Evolutionary conservation across 2,329 filamentous ascomycete genomes (phyloP).

Genomic region (Pezicula rhizophila): DNA sequence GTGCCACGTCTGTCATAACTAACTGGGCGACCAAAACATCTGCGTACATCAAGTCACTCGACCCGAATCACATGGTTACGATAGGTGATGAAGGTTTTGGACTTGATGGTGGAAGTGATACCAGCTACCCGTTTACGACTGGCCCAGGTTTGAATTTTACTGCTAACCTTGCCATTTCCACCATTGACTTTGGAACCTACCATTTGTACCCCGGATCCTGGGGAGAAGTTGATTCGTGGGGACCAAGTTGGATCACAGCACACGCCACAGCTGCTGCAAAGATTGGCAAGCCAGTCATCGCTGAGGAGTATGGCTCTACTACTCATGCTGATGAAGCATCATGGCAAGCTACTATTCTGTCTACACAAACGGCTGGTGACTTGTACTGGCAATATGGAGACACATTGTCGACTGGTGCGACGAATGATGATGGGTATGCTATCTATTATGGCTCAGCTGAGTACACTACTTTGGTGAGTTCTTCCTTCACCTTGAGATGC

Average conservation of each 20-base stretch:
- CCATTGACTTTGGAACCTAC: conserved; percentile 47
- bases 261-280: conserved; percentile 34
- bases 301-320: conserved; percentile 34
- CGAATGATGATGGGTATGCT: conserved; percentile 21
- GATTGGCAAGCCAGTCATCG: conserved; percentile 34
- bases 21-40: conserved; percentile 54
- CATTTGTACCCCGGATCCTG: conserved; percentile 44
- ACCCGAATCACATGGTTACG: conserved; percentile 55
- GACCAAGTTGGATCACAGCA: conserved; percentile 39
- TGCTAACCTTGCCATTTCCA: conserved; percentile 37
- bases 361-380: conserved; percentile 19
- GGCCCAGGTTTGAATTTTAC: conserved; percentile 41
- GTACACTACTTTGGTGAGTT: conserved; percentile 18
- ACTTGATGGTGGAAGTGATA: conserved; percentile 28
- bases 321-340: conserved; percentile 12
- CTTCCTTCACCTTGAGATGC: neutral
- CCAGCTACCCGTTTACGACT: conserved; percentile 36
- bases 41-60: conserved; percentile 58
- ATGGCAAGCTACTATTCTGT: conserved; percentile 20
- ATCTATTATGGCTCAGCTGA: conserved; percentile 23
- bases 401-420: conserved; percentile 16
- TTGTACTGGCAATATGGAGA: conserved; percentile 28
- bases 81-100: conserved; percentile 59
- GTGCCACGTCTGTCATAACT: conserved; percentile 49
- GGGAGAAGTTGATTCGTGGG: conserved; percentile 32